phyloP scores from a whole-genome alignment of 192 early-diverging fungal species.

The Kappamyces sp. region DNA sequence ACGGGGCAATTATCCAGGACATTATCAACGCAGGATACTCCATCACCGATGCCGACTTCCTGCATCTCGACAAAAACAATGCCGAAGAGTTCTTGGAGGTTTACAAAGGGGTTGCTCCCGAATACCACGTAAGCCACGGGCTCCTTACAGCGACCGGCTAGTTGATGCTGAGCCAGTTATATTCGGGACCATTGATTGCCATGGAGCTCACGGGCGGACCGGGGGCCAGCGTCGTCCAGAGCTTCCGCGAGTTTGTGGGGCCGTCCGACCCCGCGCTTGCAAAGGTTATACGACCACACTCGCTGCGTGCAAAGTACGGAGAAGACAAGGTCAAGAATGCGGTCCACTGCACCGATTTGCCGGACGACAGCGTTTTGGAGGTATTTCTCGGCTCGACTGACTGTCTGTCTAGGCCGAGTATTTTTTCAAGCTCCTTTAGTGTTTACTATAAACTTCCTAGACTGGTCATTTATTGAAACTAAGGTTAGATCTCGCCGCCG shows the following conservation, averaged over 20 bases:
- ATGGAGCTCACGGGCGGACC: slow-evolving; percentile 21
- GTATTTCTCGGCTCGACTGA: slow-evolving; percentile 18
- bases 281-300: slow-evolving; percentile 35
- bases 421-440: slow-evolving; percentile 19
- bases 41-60: slow-evolving; percentile 44
- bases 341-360: slow-evolving; percentile 53
- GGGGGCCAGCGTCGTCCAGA: slow-evolving; percentile 28
- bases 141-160: slow-evolving; percentile 1
- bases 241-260: slow-evolving; percentile 47
- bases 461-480: slow-evolving; percentile 3
- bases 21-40: slow-evolving; percentile 33
- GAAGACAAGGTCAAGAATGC: slow-evolving; percentile 47
- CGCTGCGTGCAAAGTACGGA: slow-evolving; percentile 46
- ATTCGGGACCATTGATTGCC: slow-evolving; percentile 48
- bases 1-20: slow-evolving; percentile 34
- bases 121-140: slow-evolving; percentile 39
- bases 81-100: slow-evolving; percentile 58
- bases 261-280: slow-evolving; percentile 48
- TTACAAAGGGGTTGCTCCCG: slow-evolving; percentile 55
- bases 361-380: slow-evolving; percentile 51
- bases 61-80: slow-evolving; percentile 41
- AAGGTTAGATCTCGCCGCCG: not conserved
- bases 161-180: slow-evolving; percentile 44
- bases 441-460: not conserved
- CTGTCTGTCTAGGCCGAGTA: slow-evolving; percentile 14